Conservation (phyloP, 768 basidiomycete genomes). For the Mycena maculata region DNA sequence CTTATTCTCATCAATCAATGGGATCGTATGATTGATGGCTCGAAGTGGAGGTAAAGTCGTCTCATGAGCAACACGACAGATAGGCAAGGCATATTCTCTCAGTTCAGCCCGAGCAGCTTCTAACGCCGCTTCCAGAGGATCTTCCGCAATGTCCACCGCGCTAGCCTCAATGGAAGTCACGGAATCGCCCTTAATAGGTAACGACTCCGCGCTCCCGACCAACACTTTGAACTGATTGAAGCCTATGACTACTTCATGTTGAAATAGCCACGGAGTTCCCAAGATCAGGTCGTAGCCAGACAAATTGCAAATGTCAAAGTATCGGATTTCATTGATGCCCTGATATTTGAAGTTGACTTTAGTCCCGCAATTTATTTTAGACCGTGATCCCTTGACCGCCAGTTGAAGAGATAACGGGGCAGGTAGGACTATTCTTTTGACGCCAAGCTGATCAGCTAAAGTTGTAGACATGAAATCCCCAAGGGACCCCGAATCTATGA, state of each 20-base stretch:
- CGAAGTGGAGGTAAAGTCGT: conserved; percentile 41
- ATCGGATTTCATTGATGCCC: conserved; percentile 37
- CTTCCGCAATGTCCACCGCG: background rate
- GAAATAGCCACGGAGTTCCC: conserved; percentile 40
- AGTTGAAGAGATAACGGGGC: conserved; percentile 39
- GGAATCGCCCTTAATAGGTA: conserved; percentile 21
- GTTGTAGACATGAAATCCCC: conserved; percentile 52
- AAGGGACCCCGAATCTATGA: conserved; percentile 52
- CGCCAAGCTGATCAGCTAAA: conserved; percentile 49
- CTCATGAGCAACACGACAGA: conserved; percentile 36
- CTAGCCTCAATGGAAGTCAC: background rate
- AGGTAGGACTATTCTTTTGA: conserved; percentile 38
- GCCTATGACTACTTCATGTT: conserved; percentile 35
- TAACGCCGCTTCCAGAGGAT: too few relatives aligned
- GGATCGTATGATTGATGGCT: conserved; percentile 42
- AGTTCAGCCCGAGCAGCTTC: background rate
- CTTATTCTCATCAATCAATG: conserved; percentile 39
- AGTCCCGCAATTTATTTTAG: conserved; percentile 46
- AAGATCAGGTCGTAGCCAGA: conserved; percentile 43
- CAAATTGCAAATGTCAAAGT: conserved; percentile 44
- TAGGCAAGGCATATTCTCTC: conserved; percentile 16
- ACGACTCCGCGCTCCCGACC: conserved; percentile 20
- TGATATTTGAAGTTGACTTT: conserved; percentile 47
- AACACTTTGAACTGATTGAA: conserved; percentile 33
- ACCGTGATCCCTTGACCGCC: conserved; percentile 42